These are phyloP conservation scores for Polygonum maritimum DNA, from an alignment of 148 eudicot species.

Conservation along the genomic window DNA sequence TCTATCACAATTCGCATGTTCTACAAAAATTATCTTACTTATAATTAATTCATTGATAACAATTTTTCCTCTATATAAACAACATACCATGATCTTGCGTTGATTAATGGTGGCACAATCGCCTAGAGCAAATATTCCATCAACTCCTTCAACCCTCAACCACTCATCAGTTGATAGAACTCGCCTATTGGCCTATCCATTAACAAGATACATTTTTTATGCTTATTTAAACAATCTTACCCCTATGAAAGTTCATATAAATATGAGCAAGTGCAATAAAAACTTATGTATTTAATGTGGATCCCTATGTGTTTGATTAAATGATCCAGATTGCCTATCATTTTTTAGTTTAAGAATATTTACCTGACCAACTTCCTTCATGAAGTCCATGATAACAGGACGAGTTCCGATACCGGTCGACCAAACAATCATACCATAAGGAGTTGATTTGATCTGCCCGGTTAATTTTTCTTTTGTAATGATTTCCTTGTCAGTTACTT, in stretches of 20 bases:
- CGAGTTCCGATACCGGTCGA: slow-evolving; percentile 67
- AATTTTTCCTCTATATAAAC: not conserved
- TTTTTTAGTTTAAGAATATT: not conserved
- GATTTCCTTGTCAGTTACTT: slow-evolving; percentile 45
- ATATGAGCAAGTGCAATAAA: not conserved
- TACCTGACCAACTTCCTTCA: slow-evolving; percentile 75
- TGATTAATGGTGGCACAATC: slow-evolving; percentile 71
- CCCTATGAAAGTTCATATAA: too few relatives aligned
- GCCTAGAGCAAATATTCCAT: slow-evolving; percentile 48
- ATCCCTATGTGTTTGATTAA: too few relatives aligned
- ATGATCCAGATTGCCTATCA: not conserved
- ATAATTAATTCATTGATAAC: too few relatives aligned
- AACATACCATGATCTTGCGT: slow-evolving; percentile 63
- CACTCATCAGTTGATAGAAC: slow-evolving; percentile 65
- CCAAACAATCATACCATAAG: slow-evolving; percentile 72
- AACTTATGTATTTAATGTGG: too few relatives aligned
- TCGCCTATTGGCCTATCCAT: slow-evolving; percentile 40
- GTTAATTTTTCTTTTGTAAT: slow-evolving; percentile 36
- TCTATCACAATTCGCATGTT: too few relatives aligned
- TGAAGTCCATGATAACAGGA: slow-evolving; percentile 60
- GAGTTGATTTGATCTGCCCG: slow-evolving; percentile 32
- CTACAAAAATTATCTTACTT: too few relatives aligned
- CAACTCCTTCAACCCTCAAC: slow-evolving; percentile 50
- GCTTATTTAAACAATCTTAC: not conserved
- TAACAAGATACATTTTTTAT: too few relatives aligned